These are phyloP conservation scores for Neofusicoccum sp. DNA, from an alignment of 2,329 filamentous ascomycete species.

Conservation along the genomic window DNA sequence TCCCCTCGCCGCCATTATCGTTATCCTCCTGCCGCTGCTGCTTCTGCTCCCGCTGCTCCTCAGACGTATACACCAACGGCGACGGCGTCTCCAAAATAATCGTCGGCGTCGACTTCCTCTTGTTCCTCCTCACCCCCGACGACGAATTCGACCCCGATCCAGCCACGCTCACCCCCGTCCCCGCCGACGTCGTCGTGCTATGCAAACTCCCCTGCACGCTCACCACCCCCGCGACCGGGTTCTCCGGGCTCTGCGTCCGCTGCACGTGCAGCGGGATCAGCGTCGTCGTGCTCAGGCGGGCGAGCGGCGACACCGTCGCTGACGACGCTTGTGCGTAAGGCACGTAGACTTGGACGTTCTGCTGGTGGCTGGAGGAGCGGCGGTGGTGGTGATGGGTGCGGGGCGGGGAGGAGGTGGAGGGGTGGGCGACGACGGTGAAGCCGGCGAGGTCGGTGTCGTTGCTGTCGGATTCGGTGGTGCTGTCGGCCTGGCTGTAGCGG, in stretches of 20 bases:
- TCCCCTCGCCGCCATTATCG: background rate
- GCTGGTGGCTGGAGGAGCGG: background rate
- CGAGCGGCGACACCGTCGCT: background rate
- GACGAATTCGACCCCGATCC: background rate
- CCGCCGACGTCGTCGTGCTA: background rate
- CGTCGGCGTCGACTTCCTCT: background rate
- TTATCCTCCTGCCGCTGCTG: background rate
- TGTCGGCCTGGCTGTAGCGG: background rate
- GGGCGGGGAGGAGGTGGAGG: background rate
- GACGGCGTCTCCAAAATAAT: constrained; percentile 12
- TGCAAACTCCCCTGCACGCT: constrained; percentile 13
- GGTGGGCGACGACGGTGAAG: constrained; percentile 8
- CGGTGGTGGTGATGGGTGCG: background rate
- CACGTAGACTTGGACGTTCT: background rate
- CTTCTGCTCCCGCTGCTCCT: background rate
- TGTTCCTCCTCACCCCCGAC: background rate
- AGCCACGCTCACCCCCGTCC: background rate
- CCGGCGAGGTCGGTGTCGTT: background rate
- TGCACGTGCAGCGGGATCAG: constrained; percentile 14
- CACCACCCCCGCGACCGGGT: background rate
- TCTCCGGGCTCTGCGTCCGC: constrained; percentile 1
- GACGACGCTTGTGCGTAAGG: background rate
- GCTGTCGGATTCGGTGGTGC: background rate
- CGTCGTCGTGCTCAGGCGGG: constrained; percentile 9
- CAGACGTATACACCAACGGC: background rate